phyloP scores from a whole-genome alignment of 2,329 filamentous ascomycete genomes.

The Ramichloridium luteum region DNA sequence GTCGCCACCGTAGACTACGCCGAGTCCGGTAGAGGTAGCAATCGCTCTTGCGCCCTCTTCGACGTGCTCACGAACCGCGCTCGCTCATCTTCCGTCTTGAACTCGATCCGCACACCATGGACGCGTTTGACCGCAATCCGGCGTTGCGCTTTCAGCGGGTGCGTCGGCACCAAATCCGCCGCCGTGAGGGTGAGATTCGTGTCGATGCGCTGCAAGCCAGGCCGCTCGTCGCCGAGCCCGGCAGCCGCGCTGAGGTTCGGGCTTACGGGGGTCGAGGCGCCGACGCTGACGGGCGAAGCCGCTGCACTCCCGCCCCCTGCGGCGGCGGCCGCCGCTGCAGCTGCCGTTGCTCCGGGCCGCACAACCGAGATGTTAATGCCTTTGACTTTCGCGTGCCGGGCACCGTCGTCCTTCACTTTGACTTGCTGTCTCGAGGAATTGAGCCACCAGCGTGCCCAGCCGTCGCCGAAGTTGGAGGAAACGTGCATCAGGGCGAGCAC shows the following conservation, averaged over 20 bases:
- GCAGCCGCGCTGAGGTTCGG: constrained; percentile 3
- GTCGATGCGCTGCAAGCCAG: constrained; percentile 17
- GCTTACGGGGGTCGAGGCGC: neutral
- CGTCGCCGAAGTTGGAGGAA: constrained; percentile 30
- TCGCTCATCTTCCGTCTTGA: constrained; percentile 32
- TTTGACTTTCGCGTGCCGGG: constrained; percentile 30
- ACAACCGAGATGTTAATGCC: constrained; percentile 29
- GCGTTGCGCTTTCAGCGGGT: constrained; percentile 10
- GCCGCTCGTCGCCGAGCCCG: constrained; percentile 19
- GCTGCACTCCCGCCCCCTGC: neutral
- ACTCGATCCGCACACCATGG: constrained; percentile 33
- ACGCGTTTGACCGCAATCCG: constrained; percentile 24
- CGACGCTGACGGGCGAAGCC: neutral
- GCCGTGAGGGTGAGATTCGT: constrained; percentile 1
- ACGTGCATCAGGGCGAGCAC: constrained; percentile 35
- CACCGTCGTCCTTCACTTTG: constrained; percentile 30
- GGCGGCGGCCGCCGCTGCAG: neutral
- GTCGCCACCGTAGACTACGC: too few relatives aligned
- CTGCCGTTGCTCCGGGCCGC: constrained; percentile 15
- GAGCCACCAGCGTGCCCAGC: constrained; percentile 35
- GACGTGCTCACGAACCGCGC: constrained; percentile 28
- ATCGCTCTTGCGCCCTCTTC: constrained; percentile 26
- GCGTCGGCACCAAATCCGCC: constrained; percentile 23
- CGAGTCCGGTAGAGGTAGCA: constrained; percentile 31
- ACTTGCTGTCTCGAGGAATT: constrained; percentile 29